phyloP scores from a whole-genome alignment of 768 basidiomycete species.

The Mycena pura region DNA sequence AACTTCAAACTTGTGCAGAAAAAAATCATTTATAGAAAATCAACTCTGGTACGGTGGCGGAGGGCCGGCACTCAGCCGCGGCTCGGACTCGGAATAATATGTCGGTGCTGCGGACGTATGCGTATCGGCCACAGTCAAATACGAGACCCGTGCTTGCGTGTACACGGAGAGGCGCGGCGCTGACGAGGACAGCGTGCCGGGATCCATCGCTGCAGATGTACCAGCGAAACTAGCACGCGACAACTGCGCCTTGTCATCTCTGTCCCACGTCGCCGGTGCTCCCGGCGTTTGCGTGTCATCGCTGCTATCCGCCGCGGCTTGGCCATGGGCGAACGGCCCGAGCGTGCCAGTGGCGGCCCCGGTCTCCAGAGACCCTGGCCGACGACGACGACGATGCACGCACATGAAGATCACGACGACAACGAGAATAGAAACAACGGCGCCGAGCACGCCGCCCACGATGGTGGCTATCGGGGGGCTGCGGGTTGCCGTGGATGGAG shows the following conservation, averaged over 20 bases:
- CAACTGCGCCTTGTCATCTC: neutral
- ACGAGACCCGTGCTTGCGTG: neutral
- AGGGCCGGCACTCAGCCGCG: neutral
- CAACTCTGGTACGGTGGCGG: constrained; percentile 11
- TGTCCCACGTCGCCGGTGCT: neutral
- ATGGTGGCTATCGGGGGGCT: constrained; percentile 13
- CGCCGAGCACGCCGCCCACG: constrained; percentile 18
- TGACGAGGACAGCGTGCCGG: neutral
- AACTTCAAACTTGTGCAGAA: no score
- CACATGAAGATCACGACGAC: constrained; percentile 11
- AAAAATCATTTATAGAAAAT: no score
- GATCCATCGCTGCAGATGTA: neutral
- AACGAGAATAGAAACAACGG: neutral
- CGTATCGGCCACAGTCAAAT: neutral
- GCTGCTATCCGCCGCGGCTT: neutral
- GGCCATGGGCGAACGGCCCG: neutral
- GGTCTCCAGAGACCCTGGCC: neutral
- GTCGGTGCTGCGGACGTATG: constrained; percentile 3
- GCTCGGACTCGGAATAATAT: neutral
- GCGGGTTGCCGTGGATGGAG: neutral
- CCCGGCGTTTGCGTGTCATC: no score
- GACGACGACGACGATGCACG: neutral
- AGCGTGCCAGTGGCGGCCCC: neutral
- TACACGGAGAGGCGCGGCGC: no score
- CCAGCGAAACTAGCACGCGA: no score